Evolutionary conservation across 176 grass and related monocot species (phyloP), one percentile per base, ranked within the genome.

Genomic region (Leersia perrieri): DNA sequence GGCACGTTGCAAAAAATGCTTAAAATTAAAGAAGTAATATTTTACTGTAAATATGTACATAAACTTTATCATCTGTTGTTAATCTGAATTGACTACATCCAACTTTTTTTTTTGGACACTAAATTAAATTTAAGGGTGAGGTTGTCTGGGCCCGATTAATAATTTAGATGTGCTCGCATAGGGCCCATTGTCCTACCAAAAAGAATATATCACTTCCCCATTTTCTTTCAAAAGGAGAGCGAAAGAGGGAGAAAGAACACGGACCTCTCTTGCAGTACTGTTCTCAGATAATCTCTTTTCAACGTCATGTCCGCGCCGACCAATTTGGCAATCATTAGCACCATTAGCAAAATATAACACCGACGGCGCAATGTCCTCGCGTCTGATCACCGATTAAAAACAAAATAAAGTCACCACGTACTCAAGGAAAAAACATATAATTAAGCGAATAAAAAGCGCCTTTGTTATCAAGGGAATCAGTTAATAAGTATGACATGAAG

Each of bases 311-410:
- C 67, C 68, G 30, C 60, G 23, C 86, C 80, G 68, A 72, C 67
- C 60, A 78, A 58, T 88, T 64, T 73, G n/a, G 60, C 44, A 88
- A 83, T 83, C 74, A 83, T 79, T 65, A 78, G 67, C 60, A 58
- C 33, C 68, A 60, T 80, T 33, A 67, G 51, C 27, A 61, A 33
- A 78, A 83, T 83, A 58, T 66, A 68, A 61, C 8, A 60, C 42
- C 47, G 2, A 16, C 60, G 60, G 60, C 80, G 66, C 80, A 83
- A 44, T 88, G 60, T 78, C 86, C 68, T 57, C 74, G 74, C 80
- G 60, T 83, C 80, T 60, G 47, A 25, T 77, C 5, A 76, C 1
- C 0, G 10, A 64, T 28, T 72, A n/a, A 57, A 78, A 72, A 72
- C 34, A 16, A 16, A 87, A 51, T 10, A 33, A 65, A 28, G 20